Evolutionary conservation across 257 asterid genomes (phyloP), one percentile per base, ranked within the genome.

Genomic region (Haberlea rhodopensis): DNA sequence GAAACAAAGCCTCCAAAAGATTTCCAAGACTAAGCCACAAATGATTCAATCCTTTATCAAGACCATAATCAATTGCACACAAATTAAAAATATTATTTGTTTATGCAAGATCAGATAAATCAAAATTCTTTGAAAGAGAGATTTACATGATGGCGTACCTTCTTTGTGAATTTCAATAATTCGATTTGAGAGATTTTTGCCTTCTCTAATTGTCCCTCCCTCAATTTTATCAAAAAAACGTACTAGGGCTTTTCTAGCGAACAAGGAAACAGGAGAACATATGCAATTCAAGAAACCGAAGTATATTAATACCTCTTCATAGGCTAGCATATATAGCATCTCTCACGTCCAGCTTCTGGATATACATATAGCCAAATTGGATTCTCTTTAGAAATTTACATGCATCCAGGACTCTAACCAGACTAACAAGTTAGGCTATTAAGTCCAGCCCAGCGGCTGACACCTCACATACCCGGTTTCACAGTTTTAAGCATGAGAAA

Each of bases 181-280:
- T 65, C 86, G 86, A 57, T 71, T 72, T 6, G 95, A 76, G 57
- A 91, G 80, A 48, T 81, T 83, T 46, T 75, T 83, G 70, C 89
- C 87, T 46, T 80, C 95, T 83, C 83, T 84, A 80, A 88, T 83
- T 22, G 84, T 83, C 54, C 96, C 95, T 43, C 60, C 62, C 63
- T 77, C 87, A 73, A 86, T 57, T 72, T 88, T 88, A 79, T 91
- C 90, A 73, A 91, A 87, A 76, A 89, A 72, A 32, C 87, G 95
- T 64, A 91, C 92, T 70, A 91, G 96, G 5, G 84, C 73, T 82
- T 85, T 91, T 89, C 98, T 91, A 74, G 56, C 48, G 66, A 79
- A 70, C 28, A 62, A 53, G 55, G 49, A 74, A 58, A 40, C 46
- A 18, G 21, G 53, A 13, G 29, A 59, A 34, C 57, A 10, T 63